Evolutionary conservation across 2,329 filamentous ascomycete genomes (phyloP), one percentile per base, ranked within the genome.

Genomic region (Alternaria brassicicola): DNA sequence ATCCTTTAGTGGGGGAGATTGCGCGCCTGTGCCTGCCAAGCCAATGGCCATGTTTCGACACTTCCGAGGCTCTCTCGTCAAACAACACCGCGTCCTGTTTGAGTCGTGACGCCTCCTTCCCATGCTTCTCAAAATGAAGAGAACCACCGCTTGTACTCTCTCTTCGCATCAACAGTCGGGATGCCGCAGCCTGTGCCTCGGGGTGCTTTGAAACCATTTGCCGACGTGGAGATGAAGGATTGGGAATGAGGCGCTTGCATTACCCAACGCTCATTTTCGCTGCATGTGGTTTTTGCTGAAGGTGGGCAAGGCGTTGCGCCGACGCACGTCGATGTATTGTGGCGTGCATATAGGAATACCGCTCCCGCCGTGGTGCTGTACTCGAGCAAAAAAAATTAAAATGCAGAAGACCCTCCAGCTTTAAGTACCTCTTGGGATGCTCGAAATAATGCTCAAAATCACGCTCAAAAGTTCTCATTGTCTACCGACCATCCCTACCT

Each of bases 1-100:
- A 53, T 50, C 50, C 43, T 33, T 51, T 26, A 52, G 62, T 54
- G 52, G 61, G 53, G 62, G 60, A 65, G 47, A 68, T 66, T 62
- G 53, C 57, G 45, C 57, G 52, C 31, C 46, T 42, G 59, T 61
- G 54, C 55, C 55, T 59, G 60, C 55, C 51, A 55, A 58, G 55
- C 45, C 21, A 26, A 33, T 30, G 55, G 46, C 26, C 38, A 36
- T 60, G 55, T 66, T 64, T 64, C 52, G 55, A 55, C 46, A 39
- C 33, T 28, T 17, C 55, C 55, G 56, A 57, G 25, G 52, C 57
- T 23, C 46, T 23, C 46, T 10, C 25, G 13, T 4, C 9, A 26
- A 35, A 41, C 35, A 55, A 39, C 17, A 38, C 13, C 43, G 43
- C 21, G 33, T 25, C 15, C 19, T 13, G 31, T 15, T 47, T 19